Evolutionary conservation across 2,329 filamentous ascomycete genomes (phyloP).

Genomic region (Fusarium xylarioides): DNA sequence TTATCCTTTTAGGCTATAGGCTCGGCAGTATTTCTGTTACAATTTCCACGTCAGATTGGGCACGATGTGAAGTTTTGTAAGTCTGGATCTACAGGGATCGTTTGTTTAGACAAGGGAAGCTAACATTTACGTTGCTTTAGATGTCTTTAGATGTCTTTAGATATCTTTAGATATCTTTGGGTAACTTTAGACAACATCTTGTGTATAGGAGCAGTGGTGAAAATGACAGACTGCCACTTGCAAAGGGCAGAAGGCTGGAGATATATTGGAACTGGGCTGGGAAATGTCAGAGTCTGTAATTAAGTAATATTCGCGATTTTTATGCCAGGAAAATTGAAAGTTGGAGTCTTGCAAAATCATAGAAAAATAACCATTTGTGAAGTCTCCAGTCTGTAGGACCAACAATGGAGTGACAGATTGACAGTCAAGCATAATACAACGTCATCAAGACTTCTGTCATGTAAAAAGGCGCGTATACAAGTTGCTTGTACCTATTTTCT

Average conservation of each 20-base stretch:
- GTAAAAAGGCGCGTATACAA: rapidly evolving
- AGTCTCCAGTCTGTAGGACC: neutral
- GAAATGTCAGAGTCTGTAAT: neutral
- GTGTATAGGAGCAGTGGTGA: too few relatives aligned
- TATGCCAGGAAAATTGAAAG: neutral
- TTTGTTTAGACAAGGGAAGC: neutral
- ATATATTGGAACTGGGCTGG: neutral
- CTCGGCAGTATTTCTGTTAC: too few relatives aligned
- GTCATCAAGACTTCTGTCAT: rapidly evolving
- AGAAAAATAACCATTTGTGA: rapidly evolving
- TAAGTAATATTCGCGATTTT: neutral
- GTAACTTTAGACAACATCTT: too few relatives aligned
- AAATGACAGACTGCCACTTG: too few relatives aligned
- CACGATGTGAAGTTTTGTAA: too few relatives aligned
- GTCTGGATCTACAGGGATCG: neutral
- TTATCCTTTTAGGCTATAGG: too few relatives aligned
- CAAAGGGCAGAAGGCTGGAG: neutral
- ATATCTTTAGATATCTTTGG: too few relatives aligned
- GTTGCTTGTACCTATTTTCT: rapidly evolving
- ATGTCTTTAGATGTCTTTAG: too few relatives aligned
- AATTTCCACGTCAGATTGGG: too few relatives aligned
- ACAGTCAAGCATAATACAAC: neutral
- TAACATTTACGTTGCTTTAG: neutral
- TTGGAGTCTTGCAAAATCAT: neutral
- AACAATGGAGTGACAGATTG: rapidly evolving